Conservation (phyloP, 139 green algal species). For the Coelastrella sp. region DNA sequence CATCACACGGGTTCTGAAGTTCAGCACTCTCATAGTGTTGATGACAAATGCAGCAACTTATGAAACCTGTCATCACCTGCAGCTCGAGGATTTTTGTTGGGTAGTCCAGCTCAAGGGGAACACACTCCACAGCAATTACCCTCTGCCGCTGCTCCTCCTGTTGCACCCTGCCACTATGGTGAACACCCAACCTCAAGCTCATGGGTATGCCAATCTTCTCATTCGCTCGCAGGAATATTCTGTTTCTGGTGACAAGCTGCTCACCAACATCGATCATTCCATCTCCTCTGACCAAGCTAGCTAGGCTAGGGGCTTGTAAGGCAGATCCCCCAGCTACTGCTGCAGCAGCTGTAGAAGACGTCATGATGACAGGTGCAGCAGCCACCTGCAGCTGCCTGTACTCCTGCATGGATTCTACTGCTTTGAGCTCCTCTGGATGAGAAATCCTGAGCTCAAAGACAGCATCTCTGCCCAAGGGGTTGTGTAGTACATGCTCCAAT, state of each 20-base stretch:
- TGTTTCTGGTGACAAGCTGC: constrained; percentile 2
- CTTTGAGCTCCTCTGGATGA: constrained; percentile 42
- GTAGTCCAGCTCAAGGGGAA: constrained; percentile 53
- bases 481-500: constrained; percentile 63
- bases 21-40: too few relatives aligned
- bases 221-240: constrained; percentile 27
- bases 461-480: constrained; percentile 58
- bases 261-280: constrained; percentile 38
- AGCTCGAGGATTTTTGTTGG: constrained; percentile 68
- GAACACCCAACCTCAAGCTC: neutral
- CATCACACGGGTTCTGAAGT: too few relatives aligned
- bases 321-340: neutral
- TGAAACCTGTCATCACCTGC: constrained; percentile 26
- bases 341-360: neutral
- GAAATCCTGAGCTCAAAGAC: constrained; percentile 65
- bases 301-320: neutral
- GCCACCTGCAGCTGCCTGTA: constrained; percentile 60
- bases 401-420: constrained; percentile 57
- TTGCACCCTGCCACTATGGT: neutral
- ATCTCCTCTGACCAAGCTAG: neutral
- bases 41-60: neutral
- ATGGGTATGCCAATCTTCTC: constrained; percentile 17
- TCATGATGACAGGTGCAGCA: constrained; percentile 49
- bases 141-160: constrained; percentile 4
- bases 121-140: constrained; percentile 53